Percentiles rank a stretch among this genome's conserved stretches.
These are phyloP conservation scores for Collybia nuda DNA, from an alignment of 768 basidiomycete species.

Conservation along the genomic window DNA sequence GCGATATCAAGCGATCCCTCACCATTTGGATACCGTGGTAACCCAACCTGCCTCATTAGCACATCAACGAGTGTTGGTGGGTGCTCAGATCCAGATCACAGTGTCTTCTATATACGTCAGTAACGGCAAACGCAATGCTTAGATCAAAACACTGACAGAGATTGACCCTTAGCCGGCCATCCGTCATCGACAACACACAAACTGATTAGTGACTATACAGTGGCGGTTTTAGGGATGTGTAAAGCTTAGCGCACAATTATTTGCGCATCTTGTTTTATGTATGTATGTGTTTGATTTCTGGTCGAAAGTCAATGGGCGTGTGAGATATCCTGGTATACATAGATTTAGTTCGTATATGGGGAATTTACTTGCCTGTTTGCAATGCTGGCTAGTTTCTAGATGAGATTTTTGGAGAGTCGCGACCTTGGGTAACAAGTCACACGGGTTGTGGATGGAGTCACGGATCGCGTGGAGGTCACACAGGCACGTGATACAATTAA, in stretches of 20 bases:
- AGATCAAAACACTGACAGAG: slow-evolving; percentile 8
- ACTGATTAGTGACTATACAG: slow-evolving; percentile 24
- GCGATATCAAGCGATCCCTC: slow-evolving; percentile 20
- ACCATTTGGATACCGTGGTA: slow-evolving; percentile 24
- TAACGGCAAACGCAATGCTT: neutral
- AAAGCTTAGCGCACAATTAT: neutral
- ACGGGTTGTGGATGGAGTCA: too few relatives aligned
- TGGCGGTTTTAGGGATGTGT: slow-evolving; percentile 17
- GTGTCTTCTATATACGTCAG: too few relatives aligned
- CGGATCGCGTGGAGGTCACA: too few relatives aligned
- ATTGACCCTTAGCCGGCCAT: slow-evolving; percentile 21
- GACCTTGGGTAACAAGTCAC: too few relatives aligned
- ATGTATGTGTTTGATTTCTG: neutral
- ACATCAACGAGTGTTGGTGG: slow-evolving; percentile 26
- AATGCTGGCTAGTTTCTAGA: too few relatives aligned
- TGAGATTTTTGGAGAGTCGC: too few relatives aligned
- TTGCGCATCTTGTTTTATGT: neutral
- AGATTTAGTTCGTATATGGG: too few relatives aligned
- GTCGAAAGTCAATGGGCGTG: too few relatives aligned
- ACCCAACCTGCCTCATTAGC: slow-evolving; percentile 30
- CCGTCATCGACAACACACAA: slow-evolving; percentile 26
- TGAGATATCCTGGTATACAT: too few relatives aligned
- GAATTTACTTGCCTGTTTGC: too few relatives aligned
- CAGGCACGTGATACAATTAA: neutral
- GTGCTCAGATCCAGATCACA: slow-evolving; percentile 26